These are phyloP conservation scores for Wickerhamomyces canadensis DNA, from an alignment of 805 yeast genomes.

Conservation along the genomic window DNA sequence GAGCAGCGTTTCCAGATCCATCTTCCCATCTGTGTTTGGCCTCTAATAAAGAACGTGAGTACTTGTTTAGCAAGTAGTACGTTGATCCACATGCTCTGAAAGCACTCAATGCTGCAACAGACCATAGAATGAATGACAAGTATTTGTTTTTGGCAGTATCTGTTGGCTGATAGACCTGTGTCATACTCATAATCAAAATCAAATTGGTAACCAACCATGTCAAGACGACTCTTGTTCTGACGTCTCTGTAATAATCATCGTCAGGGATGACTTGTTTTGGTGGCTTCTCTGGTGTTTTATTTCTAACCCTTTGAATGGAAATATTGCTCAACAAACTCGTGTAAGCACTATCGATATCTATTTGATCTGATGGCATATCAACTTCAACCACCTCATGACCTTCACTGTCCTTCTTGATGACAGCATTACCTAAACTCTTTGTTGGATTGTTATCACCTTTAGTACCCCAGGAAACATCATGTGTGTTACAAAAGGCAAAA, in stretches of 20 bases:
- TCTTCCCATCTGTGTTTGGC: constrained; percentile 34
- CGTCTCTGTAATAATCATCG: constrained; percentile 90
- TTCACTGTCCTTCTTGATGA: constrained; percentile 61
- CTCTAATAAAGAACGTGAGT: constrained; percentile 34
- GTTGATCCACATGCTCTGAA: constrained; percentile 82
- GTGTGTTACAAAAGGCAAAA: constrained; percentile 96
- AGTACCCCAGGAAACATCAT: constrained; percentile 99
- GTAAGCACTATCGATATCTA: constrained; percentile 78
- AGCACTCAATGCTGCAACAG: constrained; percentile 79
- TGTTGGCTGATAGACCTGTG: constrained; percentile 72
- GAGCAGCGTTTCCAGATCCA: constrained; percentile 19
- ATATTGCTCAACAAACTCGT: constrained; percentile 69
- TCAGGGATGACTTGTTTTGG: constrained; percentile 34
- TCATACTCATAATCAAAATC: constrained; percentile 77
- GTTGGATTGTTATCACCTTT: constrained; percentile 84
- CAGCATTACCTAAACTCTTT: constrained; percentile 68
- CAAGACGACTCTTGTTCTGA: constrained; percentile 92
- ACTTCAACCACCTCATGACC: constrained; percentile 78
- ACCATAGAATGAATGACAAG: constrained; percentile 81
- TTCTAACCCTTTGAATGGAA: constrained; percentile 62
- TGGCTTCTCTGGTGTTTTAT: constrained; percentile 39
- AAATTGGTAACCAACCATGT: constrained; percentile 87
- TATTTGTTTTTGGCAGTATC: constrained; percentile 67
- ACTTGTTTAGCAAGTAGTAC: constrained; percentile 49
- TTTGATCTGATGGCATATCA: constrained; percentile 63